phyloP scores from a whole-genome alignment of 371 early-diverging fungal genomes.

The Neoconidiobolus thromboides region DNA sequence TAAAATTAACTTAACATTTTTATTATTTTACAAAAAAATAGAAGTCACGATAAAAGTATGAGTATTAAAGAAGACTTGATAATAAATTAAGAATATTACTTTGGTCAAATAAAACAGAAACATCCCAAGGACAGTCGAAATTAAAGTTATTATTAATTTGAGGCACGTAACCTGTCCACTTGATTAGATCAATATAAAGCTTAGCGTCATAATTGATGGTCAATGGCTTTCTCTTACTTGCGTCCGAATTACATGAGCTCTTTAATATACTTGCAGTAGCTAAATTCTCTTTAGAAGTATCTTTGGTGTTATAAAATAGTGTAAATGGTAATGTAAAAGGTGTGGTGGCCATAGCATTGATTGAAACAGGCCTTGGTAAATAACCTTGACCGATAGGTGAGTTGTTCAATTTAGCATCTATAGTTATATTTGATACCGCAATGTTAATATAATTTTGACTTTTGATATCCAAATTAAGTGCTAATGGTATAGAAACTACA shows the following conservation, averaged over 20 bases:
- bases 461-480: neutral
- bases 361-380: neutral
- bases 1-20: too few species aligned
- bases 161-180: neutral
- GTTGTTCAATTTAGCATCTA: neutral
- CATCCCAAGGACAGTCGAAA: slow-evolving; percentile 5
- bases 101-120: neutral
- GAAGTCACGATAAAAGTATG: too few species aligned
- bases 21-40: too few species aligned
- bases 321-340: neutral
- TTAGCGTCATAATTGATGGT: slow-evolving; percentile 1
- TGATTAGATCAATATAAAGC: neutral
- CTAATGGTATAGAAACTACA: neutral
- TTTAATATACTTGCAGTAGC: neutral
- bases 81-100: neutral
- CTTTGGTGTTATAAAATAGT: neutral
- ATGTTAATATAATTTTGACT: slow-evolving; percentile 2
- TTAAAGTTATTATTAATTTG: neutral
- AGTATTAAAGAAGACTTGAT: neutral
- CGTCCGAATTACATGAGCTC: slow-evolving; percentile 1
- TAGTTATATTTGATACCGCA: neutral
- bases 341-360: neutral
- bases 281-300: neutral
- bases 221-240: neutral
- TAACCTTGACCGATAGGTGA: neutral